phyloP scores from a whole-genome alignment of 306 rosid genomes.

The Glycyrrhiza uralensis region DNA sequence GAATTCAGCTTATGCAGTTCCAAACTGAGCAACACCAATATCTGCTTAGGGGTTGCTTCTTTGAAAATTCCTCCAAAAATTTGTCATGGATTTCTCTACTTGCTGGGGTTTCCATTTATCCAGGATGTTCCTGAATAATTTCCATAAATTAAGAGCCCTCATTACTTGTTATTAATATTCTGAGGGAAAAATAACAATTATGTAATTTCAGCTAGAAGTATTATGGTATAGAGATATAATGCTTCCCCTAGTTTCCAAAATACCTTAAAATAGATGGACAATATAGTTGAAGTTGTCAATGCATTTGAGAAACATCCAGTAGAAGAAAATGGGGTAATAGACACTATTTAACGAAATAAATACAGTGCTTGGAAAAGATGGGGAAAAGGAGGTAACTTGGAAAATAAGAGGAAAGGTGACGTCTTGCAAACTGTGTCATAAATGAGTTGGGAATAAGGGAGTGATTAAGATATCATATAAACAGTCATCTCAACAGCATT shows the following conservation, averaged over 20 bases:
- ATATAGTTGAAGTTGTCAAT: too few relatives aligned
- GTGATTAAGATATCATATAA: too few relatives aligned
- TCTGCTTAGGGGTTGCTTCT: conserved; percentile 19
- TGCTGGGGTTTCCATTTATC: background rate
- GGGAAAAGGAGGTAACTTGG: too few relatives aligned
- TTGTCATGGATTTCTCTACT: background rate
- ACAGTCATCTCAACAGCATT: too few relatives aligned
- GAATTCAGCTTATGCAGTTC: conserved; percentile 53
- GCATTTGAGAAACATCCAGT: too few relatives aligned
- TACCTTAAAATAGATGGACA: too few relatives aligned
- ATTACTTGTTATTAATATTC: background rate
- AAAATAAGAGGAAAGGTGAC: too few relatives aligned
- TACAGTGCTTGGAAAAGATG: too few relatives aligned
- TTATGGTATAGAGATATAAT: background rate
- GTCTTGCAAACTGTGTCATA: too few relatives aligned
- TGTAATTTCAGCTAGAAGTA: background rate
- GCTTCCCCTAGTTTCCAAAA: background rate
- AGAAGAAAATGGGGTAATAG: too few relatives aligned
- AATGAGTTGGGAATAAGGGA: too few relatives aligned
- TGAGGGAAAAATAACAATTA: background rate
- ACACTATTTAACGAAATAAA: too few relatives aligned
- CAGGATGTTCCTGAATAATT: background rate
- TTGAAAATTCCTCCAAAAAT: background rate
- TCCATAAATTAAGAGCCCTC: background rate
- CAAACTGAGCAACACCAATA: background rate